These are phyloP conservation scores for Strobilomyces dryophilus DNA, from an alignment of 768 basidiomycete species.

Conservation along the genomic window DNA sequence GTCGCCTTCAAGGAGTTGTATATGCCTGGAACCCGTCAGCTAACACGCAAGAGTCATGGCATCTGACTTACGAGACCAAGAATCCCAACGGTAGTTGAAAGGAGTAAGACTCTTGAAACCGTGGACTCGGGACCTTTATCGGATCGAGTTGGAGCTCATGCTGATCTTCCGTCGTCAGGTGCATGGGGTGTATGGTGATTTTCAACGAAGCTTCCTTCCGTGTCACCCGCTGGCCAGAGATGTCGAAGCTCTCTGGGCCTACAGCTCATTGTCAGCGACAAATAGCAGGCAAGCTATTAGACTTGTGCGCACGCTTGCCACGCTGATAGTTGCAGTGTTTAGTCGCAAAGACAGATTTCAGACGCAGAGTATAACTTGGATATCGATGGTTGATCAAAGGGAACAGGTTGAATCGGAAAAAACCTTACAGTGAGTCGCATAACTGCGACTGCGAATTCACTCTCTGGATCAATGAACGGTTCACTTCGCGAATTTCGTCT, in stretches of 20 bases:
- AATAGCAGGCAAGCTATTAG: background rate
- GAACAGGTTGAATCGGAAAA: background rate
- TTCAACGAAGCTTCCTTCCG: slow-evolving; percentile 18
- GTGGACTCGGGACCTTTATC: slow-evolving; percentile 18
- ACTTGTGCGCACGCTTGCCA: slow-evolving; percentile 3
- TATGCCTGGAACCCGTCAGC: slow-evolving; percentile 21
- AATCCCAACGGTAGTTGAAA: slow-evolving; percentile 22
- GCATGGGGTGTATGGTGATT: slow-evolving; percentile 27
- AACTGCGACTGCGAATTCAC: slow-evolving; percentile 17
- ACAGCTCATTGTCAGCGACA: background rate
- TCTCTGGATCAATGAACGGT: slow-evolving; percentile 14
- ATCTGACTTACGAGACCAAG: slow-evolving; percentile 20
- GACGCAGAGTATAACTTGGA: slow-evolving; percentile 15
- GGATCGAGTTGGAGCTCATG: slow-evolving; percentile 27
- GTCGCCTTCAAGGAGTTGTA: slow-evolving; percentile 39
- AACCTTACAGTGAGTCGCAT: slow-evolving; percentile 15
- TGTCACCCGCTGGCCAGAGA: slow-evolving; percentile 18
- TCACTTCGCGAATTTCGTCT: slow-evolving; percentile 11
- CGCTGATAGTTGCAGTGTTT: background rate
- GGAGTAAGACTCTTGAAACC: slow-evolving; percentile 24
- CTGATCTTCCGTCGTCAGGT: slow-evolving; percentile 27
- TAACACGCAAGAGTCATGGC: background rate
- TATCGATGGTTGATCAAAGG: background rate
- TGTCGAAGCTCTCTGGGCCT: slow-evolving; percentile 16
- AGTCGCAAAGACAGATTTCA: slow-evolving; percentile 5